Evolutionary conservation across 129 eudicot species (phyloP).

Genomic region (Silybum marianum): DNA sequence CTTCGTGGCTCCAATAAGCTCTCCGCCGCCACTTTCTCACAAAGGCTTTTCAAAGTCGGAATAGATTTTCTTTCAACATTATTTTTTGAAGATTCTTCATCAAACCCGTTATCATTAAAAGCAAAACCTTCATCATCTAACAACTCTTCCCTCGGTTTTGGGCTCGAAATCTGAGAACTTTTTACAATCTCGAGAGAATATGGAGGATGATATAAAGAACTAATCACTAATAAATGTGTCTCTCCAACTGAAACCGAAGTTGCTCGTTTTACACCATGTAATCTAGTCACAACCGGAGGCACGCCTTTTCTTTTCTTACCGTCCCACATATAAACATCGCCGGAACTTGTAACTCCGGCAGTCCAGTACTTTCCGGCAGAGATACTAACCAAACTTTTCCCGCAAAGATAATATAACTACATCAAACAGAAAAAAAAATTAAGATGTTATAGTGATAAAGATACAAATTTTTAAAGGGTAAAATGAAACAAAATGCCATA

Average conservation of each 20-base stretch:
- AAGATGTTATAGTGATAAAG: neutral
- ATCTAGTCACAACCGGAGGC: slow-evolving; percentile 56
- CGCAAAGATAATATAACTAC: slow-evolving; percentile 67
- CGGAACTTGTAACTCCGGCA: slow-evolving; percentile 75
- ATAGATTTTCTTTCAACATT: slow-evolving; percentile 24
- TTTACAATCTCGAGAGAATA: slow-evolving; percentile 33
- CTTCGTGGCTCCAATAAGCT: slow-evolving; percentile 70
- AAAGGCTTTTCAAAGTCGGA: slow-evolving; percentile 70
- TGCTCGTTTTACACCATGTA: slow-evolving; percentile 84
- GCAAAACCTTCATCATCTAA: slow-evolving; percentile 51
- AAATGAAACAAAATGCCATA: neutral
- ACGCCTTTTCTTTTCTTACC: slow-evolving; percentile 64
- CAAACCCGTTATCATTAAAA: slow-evolving; percentile 45
- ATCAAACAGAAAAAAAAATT: slow-evolving; percentile 8
- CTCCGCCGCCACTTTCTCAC: slow-evolving; percentile 78
- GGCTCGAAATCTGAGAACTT: slow-evolving; percentile 21
- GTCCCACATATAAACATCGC: slow-evolving; percentile 94
- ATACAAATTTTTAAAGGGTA: neutral
- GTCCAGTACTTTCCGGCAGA: slow-evolving; percentile 96
- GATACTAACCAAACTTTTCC: slow-evolving; percentile 60
- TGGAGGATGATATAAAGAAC: slow-evolving; percentile 83
- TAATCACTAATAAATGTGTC: slow-evolving; percentile 74
- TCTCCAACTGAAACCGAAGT: slow-evolving; percentile 95
- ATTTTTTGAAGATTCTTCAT: slow-evolving; percentile 24
- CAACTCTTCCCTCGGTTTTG: slow-evolving; percentile 40